Base-by-base conservation (phyloP, 495 filamentous ascomycete genomes). In the Podospora sp. region DNA sequence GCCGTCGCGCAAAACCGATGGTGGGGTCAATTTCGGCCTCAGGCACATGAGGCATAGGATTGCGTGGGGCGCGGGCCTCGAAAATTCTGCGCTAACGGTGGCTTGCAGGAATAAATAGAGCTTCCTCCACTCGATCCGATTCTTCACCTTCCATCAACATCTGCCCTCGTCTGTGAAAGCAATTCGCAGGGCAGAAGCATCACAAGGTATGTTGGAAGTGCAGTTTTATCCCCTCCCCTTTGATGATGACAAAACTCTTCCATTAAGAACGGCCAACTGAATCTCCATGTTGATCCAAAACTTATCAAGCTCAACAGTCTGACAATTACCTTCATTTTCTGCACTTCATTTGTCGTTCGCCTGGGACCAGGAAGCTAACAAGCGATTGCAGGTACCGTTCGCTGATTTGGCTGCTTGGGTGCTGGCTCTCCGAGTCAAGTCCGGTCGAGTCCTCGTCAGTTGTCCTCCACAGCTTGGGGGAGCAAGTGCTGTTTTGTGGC, bases 291-390 rank as follows among this genome's bases (percentile, higher is more conserved):
- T 79, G 84, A 86, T 78, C 74, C 72, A 76, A 61, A 72, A 79
- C 77, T 69, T 75, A 81, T 86, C 84, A 86, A 86, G 83, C 83
- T 86, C 84, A 86, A 86, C 84, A 85, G 82, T 86, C 83, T 86
- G 84, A 86, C 62, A 64, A 33, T 68, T 53, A 29, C 49, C 50
- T 53, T 65, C 65, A 60, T 9, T 35, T 55, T 67, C 24, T 51
- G 58, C 35, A 50, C 61, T 16, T 33, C n/a, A 53, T 36, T 21
- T 46, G 27, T 18, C 50, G 49, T 62, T 33, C 62, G 11, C 36
- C 33, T 52, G 60, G 55, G 22, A 49, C 12, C n/a, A 27, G 46
- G 62, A 63, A 60, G 72, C 72, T 74, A 69, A 75, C 62, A 25
- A 16, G 27, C 55, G 29, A 63, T 55, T 52, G 26, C 29, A 24